These are phyloP conservation scores for Onygenales sp. DNA, from an alignment of 2,329 filamentous ascomycete species.

Conservation along the genomic window DNA sequence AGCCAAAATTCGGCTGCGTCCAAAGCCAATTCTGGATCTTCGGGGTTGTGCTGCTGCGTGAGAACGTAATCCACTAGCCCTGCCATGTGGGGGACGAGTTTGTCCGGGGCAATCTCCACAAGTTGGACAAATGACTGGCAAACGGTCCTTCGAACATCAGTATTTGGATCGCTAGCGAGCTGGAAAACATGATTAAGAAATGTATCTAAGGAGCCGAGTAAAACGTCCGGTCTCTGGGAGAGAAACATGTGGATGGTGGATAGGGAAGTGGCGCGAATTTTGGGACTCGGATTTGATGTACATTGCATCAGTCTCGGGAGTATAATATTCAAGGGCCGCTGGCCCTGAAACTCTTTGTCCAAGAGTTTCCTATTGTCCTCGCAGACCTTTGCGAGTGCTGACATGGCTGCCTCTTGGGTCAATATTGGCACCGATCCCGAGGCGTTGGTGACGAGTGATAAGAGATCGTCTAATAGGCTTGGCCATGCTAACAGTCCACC, in stretches of 20 bases:
- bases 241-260: conserved; percentile 88
- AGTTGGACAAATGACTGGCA: conserved; percentile 89
- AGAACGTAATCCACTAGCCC: conserved; percentile 91
- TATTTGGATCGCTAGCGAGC: conserved; percentile 64
- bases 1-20: conserved; percentile 98
- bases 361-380: conserved; percentile 87
- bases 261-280: conserved; percentile 70
- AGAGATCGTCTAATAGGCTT: conserved; percentile 72
- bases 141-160: conserved; percentile 83
- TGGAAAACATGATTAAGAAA: conserved; percentile 76
- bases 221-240: conserved; percentile 69
- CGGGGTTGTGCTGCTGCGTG: conserved; percentile 67
- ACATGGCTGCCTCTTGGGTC: conserved; percentile 87
- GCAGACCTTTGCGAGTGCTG: conserved; percentile 87
- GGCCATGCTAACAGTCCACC: conserved; percentile 88
- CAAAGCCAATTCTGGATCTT: conserved; percentile 81
- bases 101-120: conserved; percentile 81
- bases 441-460: conserved; percentile 67
- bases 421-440: conserved; percentile 57
- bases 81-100: conserved; percentile 76
- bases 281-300: conserved; percentile 64
- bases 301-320: conserved; percentile 87
- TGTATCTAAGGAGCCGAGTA: conserved; percentile 69
- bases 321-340: conserved; percentile 77
- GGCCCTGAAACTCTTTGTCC: conserved; percentile 78